Base-by-base conservation (phyloP, 345 rosid genomes). In the Sonneratia caseolaris region DNA sequence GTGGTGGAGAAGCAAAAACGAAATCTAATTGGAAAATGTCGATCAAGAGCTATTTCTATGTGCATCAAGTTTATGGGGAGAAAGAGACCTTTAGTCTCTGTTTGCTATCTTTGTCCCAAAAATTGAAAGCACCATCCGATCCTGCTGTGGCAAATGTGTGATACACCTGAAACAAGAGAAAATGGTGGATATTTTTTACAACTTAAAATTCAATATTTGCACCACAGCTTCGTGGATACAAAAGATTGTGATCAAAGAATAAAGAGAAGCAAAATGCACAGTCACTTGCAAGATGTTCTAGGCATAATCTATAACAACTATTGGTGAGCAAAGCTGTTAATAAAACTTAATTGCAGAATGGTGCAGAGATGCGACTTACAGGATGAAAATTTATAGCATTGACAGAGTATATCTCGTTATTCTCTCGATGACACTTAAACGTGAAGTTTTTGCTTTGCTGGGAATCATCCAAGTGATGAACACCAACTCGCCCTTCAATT, bases 61-160 rank as follows among this genome's bases (percentile, higher is more conserved):
- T n/a, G 36, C 13, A 49, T 19, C 7, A 53, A 53, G 5, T 53
- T 18, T 19, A 53, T 53, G 35, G 64, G 64, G 32, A 21, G 55
- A 36, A 47, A 72, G 45, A 71, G 45, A 92, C 99, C 99, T 96
- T 96, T 27, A 96, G 90, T 71, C 99, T 86, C 78, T 96, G 99
- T 79, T 96, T 96, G 75, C 99, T 96, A 75, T 96, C 99, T 88
- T 96, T 96, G 84, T 96, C 99, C 99, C 99, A 96, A 77, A 96
- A 96, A 74, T 92, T 92, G 80, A 92, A 92, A 64, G 96, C 89
- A 53, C 98, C 99, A 78, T 96, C 98, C 14, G 99, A 96, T 36
- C 99, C 97, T n/a, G 99, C 96, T 37, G 99, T 96, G 51, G 98
- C 96, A 84, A 96, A 96, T 38, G 99, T 96, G 74, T 94, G 98